phyloP scores from a whole-genome alignment of 352 stramenopile species.

The Saprolegnia parasitica region DNA sequence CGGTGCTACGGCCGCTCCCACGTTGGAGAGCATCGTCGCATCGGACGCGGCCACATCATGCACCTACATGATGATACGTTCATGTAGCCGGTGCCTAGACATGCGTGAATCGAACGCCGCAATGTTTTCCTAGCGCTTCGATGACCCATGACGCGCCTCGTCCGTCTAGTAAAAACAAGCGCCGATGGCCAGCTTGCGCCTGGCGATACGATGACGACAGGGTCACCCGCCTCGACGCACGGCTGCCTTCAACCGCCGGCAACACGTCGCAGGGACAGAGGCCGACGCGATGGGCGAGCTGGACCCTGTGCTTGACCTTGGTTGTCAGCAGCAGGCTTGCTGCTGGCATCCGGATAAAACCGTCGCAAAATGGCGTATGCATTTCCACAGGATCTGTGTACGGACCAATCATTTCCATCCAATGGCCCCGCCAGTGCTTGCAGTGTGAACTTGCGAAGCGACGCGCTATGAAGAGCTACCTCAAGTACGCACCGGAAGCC shows the following conservation, averaged over 20 bases:
- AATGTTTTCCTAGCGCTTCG: background rate
- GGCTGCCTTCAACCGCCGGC: no score
- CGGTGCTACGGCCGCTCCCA: no score
- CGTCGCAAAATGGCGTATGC: constrained; percentile 1
- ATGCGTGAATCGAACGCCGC: no score
- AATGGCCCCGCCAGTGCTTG: background rate
- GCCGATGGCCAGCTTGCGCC: background rate
- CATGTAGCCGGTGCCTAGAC: no score
- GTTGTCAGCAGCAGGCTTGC: no score
- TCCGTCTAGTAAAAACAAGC: background rate
- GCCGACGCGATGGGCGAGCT: no score
- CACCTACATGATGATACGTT: no score
- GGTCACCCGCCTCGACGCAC: no score
- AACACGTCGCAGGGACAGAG: no score
- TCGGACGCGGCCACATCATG: background rate
- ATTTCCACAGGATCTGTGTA: background rate
- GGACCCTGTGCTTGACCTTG: no score
- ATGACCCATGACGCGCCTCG: background rate
- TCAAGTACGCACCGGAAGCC: constrained; percentile 86
- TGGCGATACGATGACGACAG: background rate
- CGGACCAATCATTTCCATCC: background rate
- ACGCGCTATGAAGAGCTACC: constrained; percentile 89
- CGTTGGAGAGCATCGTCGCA: no score
- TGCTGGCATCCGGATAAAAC: constrained; percentile 7
- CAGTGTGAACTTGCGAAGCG: background rate